Percentiles rank a stretch among this genome's conserved stretches.
Conservation (phyloP, 1,284 basidiomycete genomes). For the Bondarzewia mesenterica region DNA sequence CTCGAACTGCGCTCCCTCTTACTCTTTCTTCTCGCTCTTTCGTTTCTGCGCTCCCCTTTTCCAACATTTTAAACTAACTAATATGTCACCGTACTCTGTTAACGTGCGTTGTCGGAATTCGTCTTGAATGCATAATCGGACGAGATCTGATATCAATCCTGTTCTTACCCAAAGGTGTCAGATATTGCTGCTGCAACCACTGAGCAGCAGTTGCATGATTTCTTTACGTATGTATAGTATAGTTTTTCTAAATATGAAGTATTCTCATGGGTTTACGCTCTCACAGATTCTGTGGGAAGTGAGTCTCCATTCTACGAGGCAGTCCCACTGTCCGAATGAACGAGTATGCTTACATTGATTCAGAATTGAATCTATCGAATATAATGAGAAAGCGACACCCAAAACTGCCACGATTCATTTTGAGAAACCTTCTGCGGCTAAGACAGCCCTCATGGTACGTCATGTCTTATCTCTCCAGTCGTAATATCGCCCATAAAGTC, state of each 20-base stretch:
- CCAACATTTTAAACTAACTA: background rate
- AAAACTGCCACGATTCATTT: constrained; percentile 55
- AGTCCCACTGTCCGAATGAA: no score
- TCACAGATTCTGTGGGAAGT: constrained; percentile 71
- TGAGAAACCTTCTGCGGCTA: constrained; percentile 70
- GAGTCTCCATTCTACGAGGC: constrained; percentile 17
- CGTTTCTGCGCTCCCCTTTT: background rate
- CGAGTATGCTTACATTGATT: background rate
- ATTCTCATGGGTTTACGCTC: no score
- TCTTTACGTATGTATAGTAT: constrained; percentile 56
- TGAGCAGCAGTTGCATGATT: constrained; percentile 56
- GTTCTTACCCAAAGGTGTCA: constrained; percentile 42
- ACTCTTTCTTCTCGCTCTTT: background rate
- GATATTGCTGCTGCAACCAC: constrained; percentile 54
- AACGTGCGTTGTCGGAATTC: constrained; percentile 13
- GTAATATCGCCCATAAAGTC: background rate
- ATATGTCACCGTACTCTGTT: constrained; percentile 16
- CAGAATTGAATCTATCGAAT: constrained; percentile 59
- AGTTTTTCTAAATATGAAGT: no score
- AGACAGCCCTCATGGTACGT: constrained; percentile 70
- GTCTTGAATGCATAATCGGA: background rate
- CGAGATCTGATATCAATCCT: background rate
- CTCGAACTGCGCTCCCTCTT: background rate
- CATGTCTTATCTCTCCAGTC: background rate
- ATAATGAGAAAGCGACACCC: constrained; percentile 25